Conservation (phyloP, 1,284 basidiomycete genomes). For the Athelia psychrophila region DNA sequence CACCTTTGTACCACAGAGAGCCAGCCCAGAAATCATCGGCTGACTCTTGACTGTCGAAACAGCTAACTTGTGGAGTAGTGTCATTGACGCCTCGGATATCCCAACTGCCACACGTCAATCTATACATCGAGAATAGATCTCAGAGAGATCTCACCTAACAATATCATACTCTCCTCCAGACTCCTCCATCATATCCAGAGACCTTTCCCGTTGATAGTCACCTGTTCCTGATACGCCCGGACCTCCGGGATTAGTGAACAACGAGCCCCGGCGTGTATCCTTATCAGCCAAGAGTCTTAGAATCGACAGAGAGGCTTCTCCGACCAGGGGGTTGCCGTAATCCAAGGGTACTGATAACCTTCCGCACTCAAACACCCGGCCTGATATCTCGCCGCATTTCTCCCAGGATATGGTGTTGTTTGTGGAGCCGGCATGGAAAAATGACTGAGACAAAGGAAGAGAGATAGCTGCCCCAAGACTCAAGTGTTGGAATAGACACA, state of each 20-base stretch:
- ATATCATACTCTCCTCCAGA: neutral
- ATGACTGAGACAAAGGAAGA: no score
- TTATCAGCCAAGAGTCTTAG: neutral
- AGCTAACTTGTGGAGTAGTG: neutral
- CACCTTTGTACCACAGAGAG: neutral
- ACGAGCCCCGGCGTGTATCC: neutral
- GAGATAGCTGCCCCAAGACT: no score
- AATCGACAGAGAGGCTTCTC: neutral
- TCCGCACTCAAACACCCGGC: neutral
- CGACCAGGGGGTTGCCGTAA: neutral
- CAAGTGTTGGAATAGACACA: no score
- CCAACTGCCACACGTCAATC: neutral
- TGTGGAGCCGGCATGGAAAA: no score
- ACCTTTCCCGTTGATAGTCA: neutral
- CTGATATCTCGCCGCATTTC: neutral
- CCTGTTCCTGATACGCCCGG: conserved; percentile 1
- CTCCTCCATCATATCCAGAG: neutral
- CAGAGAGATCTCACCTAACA: neutral
- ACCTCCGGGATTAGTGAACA: neutral
- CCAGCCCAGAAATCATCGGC: neutral
- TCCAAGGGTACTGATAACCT: neutral
- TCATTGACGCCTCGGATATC: conserved; percentile 2
- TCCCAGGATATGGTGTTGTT: neutral
- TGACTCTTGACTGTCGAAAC: neutral
- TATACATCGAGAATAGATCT: neutral